Percentiles rank a stretch among this genome's conserved stretches.
Conservation (phyloP, 2,329 filamentous ascomycete genomes). For the Tolypocladium amazonense region DNA sequence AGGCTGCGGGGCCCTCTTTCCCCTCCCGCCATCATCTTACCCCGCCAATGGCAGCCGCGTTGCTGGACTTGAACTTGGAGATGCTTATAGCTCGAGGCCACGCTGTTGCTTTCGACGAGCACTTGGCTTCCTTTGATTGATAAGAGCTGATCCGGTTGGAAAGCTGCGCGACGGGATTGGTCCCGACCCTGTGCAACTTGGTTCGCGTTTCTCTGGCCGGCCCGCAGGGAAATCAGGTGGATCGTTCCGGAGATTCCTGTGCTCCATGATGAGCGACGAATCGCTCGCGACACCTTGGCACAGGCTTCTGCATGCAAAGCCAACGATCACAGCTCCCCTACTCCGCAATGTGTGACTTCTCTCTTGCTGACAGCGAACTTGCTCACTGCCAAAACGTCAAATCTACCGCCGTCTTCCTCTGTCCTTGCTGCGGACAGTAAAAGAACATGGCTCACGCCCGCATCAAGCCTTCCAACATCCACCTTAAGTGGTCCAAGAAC, state of each 20-base stretch:
- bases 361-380: neutral
- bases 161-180: neutral
- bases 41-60: neutral
- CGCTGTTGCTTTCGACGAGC: neutral
- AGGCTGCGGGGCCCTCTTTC: neutral
- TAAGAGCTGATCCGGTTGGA: neutral
- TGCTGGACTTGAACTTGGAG: neutral
- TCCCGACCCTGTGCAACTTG: neutral
- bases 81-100: neutral
- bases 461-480: conserved; percentile 17
- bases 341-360: neutral
- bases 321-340: neutral
- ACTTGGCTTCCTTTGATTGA: neutral
- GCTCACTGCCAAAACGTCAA: neutral
- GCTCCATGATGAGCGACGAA: neutral
- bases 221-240: neutral
- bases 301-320: neutral
- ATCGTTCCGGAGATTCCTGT: neutral
- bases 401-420: neutral
- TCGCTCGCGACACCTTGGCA: neutral
- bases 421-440: neutral
- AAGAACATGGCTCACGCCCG: conserved; percentile 9
- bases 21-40: neutral
- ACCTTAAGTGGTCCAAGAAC: conserved; percentile 38
- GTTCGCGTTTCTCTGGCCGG: neutral